Percentiles rank a stretch among this genome's conserved stretches.
phyloP scores from a whole-genome alignment of 2,329 filamentous ascomycete species.

The Cladosporium colombiae region DNA sequence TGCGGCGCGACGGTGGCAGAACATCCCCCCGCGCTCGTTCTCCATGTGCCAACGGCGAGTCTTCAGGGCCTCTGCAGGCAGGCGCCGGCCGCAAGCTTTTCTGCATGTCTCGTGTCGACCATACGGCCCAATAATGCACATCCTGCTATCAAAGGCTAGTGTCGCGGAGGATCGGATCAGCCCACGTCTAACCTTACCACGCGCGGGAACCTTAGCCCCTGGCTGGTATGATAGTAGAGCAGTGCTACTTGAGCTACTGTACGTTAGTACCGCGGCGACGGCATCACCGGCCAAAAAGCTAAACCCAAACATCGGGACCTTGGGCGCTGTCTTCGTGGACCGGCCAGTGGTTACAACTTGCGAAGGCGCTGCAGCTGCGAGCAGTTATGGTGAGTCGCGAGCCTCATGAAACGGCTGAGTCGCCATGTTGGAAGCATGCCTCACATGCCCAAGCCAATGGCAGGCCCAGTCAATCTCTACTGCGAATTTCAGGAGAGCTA shows the following conservation, averaged over 20 bases:
- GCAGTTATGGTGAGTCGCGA: not conserved
- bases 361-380: not conserved
- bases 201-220: constrained; percentile 18
- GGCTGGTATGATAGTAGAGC: constrained; percentile 18
- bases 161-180: constrained; percentile 17
- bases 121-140: not conserved
- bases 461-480: not conserved
- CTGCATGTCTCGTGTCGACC: constrained; percentile 15
- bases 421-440: not conserved
- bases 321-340: not conserved
- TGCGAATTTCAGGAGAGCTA: constrained; percentile 15
- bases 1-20: not conserved
- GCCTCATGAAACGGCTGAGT: not conserved
- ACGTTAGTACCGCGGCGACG: constrained; percentile 1
- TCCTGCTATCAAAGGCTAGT: not conserved
- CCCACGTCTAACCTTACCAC: constrained; percentile 11
- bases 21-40: not conserved
- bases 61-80: not conserved
- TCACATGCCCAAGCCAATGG: not conserved
- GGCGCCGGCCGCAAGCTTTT: constrained; percentile 12
- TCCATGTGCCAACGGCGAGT: not conserved
- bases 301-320: not conserved
- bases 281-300: not conserved
- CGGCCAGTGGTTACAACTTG: not conserved
- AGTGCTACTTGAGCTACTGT: not conserved